Evolutionary conservation across 768 basidiomycete genomes (phyloP).

Genomic region (Sistotremastrum suecicum): DNA sequence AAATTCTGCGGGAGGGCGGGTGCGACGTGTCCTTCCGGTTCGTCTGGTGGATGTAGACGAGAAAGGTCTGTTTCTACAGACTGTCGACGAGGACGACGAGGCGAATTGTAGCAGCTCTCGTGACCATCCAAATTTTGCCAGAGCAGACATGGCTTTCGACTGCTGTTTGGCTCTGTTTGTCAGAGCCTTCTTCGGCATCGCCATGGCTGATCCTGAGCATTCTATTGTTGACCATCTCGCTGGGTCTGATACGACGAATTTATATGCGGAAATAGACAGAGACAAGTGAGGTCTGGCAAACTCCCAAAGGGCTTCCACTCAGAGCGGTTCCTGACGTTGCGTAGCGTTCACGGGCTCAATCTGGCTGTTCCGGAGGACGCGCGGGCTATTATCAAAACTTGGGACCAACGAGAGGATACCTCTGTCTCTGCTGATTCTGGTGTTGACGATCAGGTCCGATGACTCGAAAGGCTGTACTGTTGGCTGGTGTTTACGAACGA

Average conservation of each 20-base stretch:
- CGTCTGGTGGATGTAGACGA: too few species aligned
- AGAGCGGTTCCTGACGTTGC: slow-evolving; percentile 1
- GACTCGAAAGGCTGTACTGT: neutral
- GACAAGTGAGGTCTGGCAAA: slow-evolving; percentile 38
- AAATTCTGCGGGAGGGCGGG: too few species aligned
- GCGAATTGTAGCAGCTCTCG: too few species aligned
- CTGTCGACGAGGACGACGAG: too few species aligned
- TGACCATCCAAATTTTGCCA: too few species aligned
- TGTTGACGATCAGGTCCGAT: slow-evolving; percentile 69
- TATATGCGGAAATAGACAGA: slow-evolving; percentile 47
- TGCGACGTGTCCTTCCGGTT: too few species aligned
- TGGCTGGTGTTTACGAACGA: neutral
- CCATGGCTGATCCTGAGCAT: neutral
- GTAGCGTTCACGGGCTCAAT: slow-evolving; percentile 70
- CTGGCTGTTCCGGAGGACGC: slow-evolving; percentile 71
- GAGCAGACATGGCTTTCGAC: too few species aligned
- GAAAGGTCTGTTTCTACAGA: too few species aligned
- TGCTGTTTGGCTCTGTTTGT: too few species aligned
- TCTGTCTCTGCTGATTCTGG: slow-evolving; percentile 56
- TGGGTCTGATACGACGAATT: slow-evolving; percentile 36
- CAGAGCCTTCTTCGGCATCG: too few species aligned
- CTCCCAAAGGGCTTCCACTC: neutral
- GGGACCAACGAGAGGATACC: slow-evolving; percentile 64
- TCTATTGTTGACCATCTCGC: slow-evolving; percentile 32
- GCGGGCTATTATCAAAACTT: slow-evolving; percentile 63